These are phyloP conservation scores for Venturia effusa DNA, from an alignment of 2,329 filamentous ascomycete genomes.

Conservation along the genomic window DNA sequence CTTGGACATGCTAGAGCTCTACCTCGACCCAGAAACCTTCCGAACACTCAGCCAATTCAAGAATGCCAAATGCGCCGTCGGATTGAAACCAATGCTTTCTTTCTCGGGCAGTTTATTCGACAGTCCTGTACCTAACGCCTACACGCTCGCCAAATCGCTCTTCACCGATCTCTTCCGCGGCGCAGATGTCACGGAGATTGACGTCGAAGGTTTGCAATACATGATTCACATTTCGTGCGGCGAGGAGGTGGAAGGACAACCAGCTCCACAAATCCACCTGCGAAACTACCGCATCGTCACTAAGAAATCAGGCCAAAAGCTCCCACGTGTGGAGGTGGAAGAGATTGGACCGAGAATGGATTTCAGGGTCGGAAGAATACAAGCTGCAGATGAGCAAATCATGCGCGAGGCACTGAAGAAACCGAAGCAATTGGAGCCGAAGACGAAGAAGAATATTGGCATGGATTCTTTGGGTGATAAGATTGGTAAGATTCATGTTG, in stretches of 20 bases:
- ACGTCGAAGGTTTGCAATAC: slow-evolving; percentile 92
- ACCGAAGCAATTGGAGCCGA: slow-evolving; percentile 52
- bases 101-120: slow-evolving; percentile 87
- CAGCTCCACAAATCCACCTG: slow-evolving; percentile 45
- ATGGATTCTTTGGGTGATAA: slow-evolving; percentile 93
- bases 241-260: slow-evolving; percentile 34
- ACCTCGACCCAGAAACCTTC: slow-evolving; percentile 66
- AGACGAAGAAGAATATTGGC: slow-evolving; percentile 90
- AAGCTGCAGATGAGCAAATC: slow-evolving; percentile 65
- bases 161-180: slow-evolving; percentile 88
- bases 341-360: slow-evolving; percentile 94
- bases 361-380: slow-evolving; percentile 71
- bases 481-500: slow-evolving; percentile 83
- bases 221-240: slow-evolving; percentile 72
- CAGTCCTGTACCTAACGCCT: slow-evolving; percentile 65
- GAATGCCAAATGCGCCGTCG: slow-evolving; percentile 51
- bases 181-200: slow-evolving; percentile 67
- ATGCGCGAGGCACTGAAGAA: slow-evolving; percentile 88
- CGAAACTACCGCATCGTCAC: slow-evolving; percentile 81
- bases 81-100: slow-evolving; percentile 79
- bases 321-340: slow-evolving; percentile 86
- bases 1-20: slow-evolving; percentile 88
- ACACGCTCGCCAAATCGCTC: slow-evolving; percentile 76
- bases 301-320: slow-evolving; percentile 72
- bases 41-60: slow-evolving; percentile 65